These are phyloP conservation scores for Exophiala sp. DNA, from an alignment of 2,329 filamentous ascomycete species.

Conservation along the genomic window DNA sequence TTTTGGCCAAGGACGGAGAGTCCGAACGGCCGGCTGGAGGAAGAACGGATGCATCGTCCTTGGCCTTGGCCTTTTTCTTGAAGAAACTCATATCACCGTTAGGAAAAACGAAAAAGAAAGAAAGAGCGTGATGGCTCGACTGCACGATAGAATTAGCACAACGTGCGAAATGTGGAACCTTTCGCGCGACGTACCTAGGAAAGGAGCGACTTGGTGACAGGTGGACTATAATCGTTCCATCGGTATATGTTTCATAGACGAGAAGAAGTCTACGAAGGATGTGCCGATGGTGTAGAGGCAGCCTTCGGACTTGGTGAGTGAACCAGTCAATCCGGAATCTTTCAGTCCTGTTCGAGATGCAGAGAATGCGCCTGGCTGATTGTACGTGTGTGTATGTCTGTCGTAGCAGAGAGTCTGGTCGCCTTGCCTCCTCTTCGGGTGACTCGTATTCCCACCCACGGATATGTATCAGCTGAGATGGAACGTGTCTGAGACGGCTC, in stretches of 20 bases:
- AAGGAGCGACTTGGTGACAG: conserved; percentile 13
- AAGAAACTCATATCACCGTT: conserved; percentile 26
- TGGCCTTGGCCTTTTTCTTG: conserved; percentile 27
- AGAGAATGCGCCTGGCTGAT: not conserved
- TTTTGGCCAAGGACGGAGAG: conserved; percentile 15
- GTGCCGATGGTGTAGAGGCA: not conserved
- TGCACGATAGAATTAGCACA: conserved; percentile 1
- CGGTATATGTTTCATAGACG: not conserved
- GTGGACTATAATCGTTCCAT: conserved; percentile 14
- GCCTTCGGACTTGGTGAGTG: conserved; percentile 1
- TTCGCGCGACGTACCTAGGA: conserved; percentile 2
- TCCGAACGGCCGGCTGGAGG: conserved; percentile 13
- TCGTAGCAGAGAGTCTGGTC: not conserved
- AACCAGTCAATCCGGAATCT: conserved; percentile 11
- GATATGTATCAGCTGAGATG: conserved; percentile 1
- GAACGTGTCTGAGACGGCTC: conserved; percentile 12
- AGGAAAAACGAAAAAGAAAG: not conserved
- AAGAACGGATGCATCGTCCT: conserved; percentile 25
- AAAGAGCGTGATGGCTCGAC: conserved; percentile 8
- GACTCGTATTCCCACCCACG: not conserved
- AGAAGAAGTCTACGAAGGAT: not conserved
- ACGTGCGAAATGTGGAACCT: not conserved
- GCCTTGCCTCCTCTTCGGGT: conserved; percentile 8
- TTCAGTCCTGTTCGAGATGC: not conserved
- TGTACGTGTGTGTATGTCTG: not conserved